Base-by-base conservation (phyloP, 148 eudicot species). In the Talinum fruticosum region DNA sequence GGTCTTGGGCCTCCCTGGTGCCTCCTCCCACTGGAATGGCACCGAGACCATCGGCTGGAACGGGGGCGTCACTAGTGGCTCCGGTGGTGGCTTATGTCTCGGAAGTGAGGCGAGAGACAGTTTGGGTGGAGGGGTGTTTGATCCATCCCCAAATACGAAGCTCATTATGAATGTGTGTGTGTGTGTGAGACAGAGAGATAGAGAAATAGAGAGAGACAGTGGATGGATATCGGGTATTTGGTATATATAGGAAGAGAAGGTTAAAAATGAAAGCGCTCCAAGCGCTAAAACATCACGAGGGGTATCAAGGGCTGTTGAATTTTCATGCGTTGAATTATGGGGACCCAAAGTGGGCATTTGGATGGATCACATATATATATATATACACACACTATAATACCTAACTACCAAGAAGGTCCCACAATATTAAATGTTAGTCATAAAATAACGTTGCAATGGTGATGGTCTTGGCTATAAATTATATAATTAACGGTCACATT, bases 1-100 rank as follows among this genome's bases (percentile, higher is more conserved):
- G 74, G 64, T 64, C 79, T 86, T 85, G 16, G 99, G 94, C 85
- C 85, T 79, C 5, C 97, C 99, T 1, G 99, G 99, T 0, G 81
- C 96, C 72, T 92, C 99, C 76, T 95, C 99, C 99, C 99, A 95
- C 12, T 67, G 65, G 78, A 95, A 95, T 0, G 99, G 99, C n/a
- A 95, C 59, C 4, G 97, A 86, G 2, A 78, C 91, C 71, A 75
- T 78, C 33, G 93, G 83, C 5, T 82, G 85, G 59, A 87, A 82
- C 10, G 99, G 99, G 15, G 97, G 99, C 0, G 99, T 95, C 28
- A 78, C 47, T 35, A 79, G 81, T 21, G 90, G 84, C 79, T 80
- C 83, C n/a, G 83, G n/a, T 29, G 77, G 78, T 32, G 74, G 86
- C 79, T 84, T 89, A 74, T 69, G 81, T 33, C 44, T 80, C 19